Conservation (phyloP, 768 basidiomycete species). For the Pleurotus giganteus region DNA sequence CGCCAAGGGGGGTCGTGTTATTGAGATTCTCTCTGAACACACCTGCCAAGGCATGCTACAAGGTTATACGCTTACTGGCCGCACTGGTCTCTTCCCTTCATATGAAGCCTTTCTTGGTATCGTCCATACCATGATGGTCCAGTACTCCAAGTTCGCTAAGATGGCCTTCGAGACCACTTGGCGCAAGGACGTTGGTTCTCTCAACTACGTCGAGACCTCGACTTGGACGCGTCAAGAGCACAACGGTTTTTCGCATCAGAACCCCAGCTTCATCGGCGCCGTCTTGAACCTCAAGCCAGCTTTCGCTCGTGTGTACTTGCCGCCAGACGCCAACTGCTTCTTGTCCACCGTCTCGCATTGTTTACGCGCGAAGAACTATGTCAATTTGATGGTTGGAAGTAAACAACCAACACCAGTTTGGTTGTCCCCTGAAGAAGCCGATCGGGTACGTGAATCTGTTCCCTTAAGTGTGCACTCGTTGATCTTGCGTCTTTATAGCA, state of each 20-base stretch:
- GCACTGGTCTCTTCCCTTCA: slow-evolving; percentile 82
- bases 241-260: slow-evolving; percentile 87
- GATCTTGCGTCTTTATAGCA: slow-evolving; percentile 44
- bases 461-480: slow-evolving; percentile 7
- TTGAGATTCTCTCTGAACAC: slow-evolving; percentile 89
- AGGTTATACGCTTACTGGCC: slow-evolving; percentile 88
- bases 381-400: slow-evolving; percentile 87
- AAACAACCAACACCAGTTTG: slow-evolving; percentile 83
- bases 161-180: slow-evolving; percentile 71
- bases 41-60: slow-evolving; percentile 90
- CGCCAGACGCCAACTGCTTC: slow-evolving; percentile 89
- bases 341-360: slow-evolving; percentile 84
- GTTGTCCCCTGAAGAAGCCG: slow-evolving; percentile 73
- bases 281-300: slow-evolving; percentile 76
- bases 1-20: slow-evolving; percentile 73
- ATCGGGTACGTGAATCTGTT: slow-evolving; percentile 39
- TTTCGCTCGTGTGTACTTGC: slow-evolving; percentile 76
- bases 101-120: slow-evolving; percentile 94
- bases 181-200: slow-evolving; percentile 66
- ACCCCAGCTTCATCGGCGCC: slow-evolving; percentile 81
- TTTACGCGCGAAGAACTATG: slow-evolving; percentile 78
- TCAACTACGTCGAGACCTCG: slow-evolving; percentile 87
- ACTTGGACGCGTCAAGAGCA: slow-evolving; percentile 87
- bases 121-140: slow-evolving; percentile 86
- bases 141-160: slow-evolving; percentile 87